phyloP scores from a whole-genome alignment of 176 grass and related monocot species.

The Paspalum notatum region DNA sequence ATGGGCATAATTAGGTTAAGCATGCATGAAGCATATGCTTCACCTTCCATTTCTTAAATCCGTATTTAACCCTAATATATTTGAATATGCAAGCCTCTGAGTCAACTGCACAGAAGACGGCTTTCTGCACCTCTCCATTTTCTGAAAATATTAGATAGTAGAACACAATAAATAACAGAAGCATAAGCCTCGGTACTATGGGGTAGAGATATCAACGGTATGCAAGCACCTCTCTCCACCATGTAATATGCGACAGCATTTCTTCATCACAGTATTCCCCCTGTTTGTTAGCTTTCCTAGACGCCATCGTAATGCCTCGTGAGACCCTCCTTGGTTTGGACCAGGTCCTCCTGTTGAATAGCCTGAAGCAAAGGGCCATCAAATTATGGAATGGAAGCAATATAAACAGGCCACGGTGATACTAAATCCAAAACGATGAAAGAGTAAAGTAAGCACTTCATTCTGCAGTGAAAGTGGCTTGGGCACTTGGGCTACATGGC shows the following conservation, averaged over 20 bases:
- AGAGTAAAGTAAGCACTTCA: neutral
- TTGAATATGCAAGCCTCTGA: constrained; percentile 81
- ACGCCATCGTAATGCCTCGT: constrained; percentile 39
- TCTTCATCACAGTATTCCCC: constrained; percentile 56
- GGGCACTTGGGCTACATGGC: neutral
- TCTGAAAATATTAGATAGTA: constrained; percentile 57
- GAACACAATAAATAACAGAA: constrained; percentile 21
- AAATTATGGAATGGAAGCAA: neutral
- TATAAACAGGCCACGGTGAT: neutral
- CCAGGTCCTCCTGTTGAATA: constrained; percentile 59
- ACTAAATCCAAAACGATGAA: constrained; percentile 13
- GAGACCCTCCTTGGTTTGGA: constrained; percentile 55
- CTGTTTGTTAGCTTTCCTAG: constrained; percentile 59
- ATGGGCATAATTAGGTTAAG: constrained; percentile 18
- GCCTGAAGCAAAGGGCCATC: constrained; percentile 42
- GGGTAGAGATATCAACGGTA: constrained; percentile 22
- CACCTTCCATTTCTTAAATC: constrained; percentile 95
- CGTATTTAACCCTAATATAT: constrained; percentile 86
- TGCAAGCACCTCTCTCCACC: constrained; percentile 95
- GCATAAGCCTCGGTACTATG: neutral
- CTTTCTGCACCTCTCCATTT: constrained; percentile 85
- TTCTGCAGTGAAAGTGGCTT: neutral
- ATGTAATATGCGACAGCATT: constrained; percentile 66
- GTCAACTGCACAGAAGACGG: constrained; percentile 72
- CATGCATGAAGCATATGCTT: constrained; percentile 31